Evolutionary conservation across 2,329 filamentous ascomycete genomes (phyloP), one percentile per base, ranked within the genome.

Genomic region (Mycosphaerella arachidis): DNA sequence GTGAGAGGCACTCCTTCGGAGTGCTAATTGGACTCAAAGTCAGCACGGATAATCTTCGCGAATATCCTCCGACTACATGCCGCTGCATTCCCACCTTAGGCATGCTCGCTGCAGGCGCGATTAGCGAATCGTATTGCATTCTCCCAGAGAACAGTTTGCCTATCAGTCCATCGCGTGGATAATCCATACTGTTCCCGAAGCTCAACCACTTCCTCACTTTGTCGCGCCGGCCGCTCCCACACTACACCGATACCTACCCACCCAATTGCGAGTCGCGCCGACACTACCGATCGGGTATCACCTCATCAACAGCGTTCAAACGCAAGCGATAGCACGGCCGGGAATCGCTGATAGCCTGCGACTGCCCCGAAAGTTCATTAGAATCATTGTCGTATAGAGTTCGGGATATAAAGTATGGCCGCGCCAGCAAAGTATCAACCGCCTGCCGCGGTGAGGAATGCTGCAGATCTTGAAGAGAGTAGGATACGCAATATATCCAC

Each of bases 401-500:
- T 43, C 40, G 40, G 46, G 24, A 29, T 27, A 30, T 29, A 27
- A 12, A 13, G 20, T 12, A 50, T 50, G 46, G 46, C 46, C 20
- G 46, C 18, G 6, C 46, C 46, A 50, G 9, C 46, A 50, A 20
- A 50, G 46, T 50, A 29, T n/a, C 43, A 35, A 30, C 55, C 30
- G 45, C 45, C 55, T 8, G 48, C 46, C 46, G 55, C 55, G 46
- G 46, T 57, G 7, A 24, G 45, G 6, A 50, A 18, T n/a, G 55
- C n/a, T 24, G 55, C 29, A 27, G 55, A 50, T 30, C 27, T 50
- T 20, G 46, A 50, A 27, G 12, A 50, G 29, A 6, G 43, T 5
- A 18, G 30, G 40, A 33, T 58, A 16, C 54, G 53, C 30, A 58
- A 58, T 30, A 33, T 48, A 10, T 33, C 20, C 9, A 54, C 51